These are phyloP conservation scores for Claviceps sp. DNA, from an alignment of 2,329 filamentous ascomycete species.

Conservation along the genomic window DNA sequence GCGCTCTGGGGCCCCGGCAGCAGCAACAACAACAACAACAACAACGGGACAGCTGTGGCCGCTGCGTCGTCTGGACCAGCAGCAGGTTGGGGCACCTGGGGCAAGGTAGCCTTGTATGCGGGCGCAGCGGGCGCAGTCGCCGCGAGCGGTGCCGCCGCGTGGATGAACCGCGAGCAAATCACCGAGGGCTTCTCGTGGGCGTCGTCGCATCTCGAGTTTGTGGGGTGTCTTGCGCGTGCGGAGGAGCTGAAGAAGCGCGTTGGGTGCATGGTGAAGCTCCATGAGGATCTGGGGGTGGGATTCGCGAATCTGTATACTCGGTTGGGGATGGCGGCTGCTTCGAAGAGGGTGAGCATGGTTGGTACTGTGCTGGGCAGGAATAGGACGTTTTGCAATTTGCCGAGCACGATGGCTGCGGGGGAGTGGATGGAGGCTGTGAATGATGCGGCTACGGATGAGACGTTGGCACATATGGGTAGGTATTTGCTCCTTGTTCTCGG, in stretches of 20 bases:
- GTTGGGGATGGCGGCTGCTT: constrained; percentile 54
- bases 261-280: constrained; percentile 49
- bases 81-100: constrained; percentile 61
- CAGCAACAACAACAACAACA: not conserved
- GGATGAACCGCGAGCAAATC: constrained; percentile 71
- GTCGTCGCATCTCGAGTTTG: constrained; percentile 82
- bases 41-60: not conserved
- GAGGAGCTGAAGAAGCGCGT: constrained; percentile 70
- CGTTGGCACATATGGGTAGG: constrained; percentile 62
- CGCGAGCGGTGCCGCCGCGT: constrained; percentile 73
- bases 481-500: not conserved
- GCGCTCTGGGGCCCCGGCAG: constrained; percentile 41
- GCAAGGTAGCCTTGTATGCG: constrained; percentile 72
- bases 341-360: constrained; percentile 38
- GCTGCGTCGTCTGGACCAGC: not conserved
- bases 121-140: constrained; percentile 73
- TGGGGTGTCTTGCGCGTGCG: constrained; percentile 73
- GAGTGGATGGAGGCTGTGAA: constrained; percentile 64
- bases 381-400: constrained; percentile 81
- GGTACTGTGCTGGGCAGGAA: constrained; percentile 51
- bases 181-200: constrained; percentile 68
- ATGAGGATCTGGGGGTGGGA: constrained; percentile 53
- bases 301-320: constrained; percentile 82
- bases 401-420: constrained; percentile 39
- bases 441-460: constrained; percentile 66